Evolutionary conservation across 1,139 yeast species (phyloP), one percentile per base, ranked within the genome.

Genomic region (Saccharomyces uvarum): DNA sequence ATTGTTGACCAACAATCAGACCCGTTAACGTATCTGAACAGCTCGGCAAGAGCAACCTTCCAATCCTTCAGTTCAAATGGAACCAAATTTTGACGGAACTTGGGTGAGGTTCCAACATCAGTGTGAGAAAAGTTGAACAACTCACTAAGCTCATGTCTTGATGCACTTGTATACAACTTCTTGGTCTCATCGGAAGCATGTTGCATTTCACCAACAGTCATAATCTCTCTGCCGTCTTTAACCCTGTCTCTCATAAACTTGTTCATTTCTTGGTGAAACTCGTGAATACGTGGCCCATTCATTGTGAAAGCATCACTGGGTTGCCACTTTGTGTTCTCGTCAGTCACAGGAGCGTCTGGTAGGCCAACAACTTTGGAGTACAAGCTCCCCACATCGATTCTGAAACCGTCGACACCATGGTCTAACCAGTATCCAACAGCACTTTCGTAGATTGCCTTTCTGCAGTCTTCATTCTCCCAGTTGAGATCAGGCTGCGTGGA

Each of bases 121-220:
- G 29, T 27, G 9, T 27, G 29, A 82, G 77, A 76, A 60, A 81
- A 78, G 56, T 77, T 68, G 66, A 80, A 80, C 61, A 80, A 69
- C 80, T 77, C 77, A 62, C 77, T 74, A 74, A 80, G 70, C 66
- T 81, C 83, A 2, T 27, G 29, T 5, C 29, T 27, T 5, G 29
- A 27, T 1, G 29, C 29, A 27, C 29, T 27, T 44, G 77, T 81
- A 62, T 76, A 78, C 58, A 75, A 72, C 61, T 78, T 67, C 11
- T 79, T 71, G 47, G 74, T 73, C 54, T 75, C 79, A 55, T 72
- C 73, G 11, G 73, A 57, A 57, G 76, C 74, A 56, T 68, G 66
- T 4, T 81, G 80, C 48, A 77, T 77, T 61, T 81, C 84, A 46
- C 84, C 84, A 31, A 80, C 84, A 1, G 84, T 79, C 77, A 80